phyloP scores from a whole-genome alignment of 495 filamentous ascomycete genomes.

The Penicillium roqueforti region DNA sequence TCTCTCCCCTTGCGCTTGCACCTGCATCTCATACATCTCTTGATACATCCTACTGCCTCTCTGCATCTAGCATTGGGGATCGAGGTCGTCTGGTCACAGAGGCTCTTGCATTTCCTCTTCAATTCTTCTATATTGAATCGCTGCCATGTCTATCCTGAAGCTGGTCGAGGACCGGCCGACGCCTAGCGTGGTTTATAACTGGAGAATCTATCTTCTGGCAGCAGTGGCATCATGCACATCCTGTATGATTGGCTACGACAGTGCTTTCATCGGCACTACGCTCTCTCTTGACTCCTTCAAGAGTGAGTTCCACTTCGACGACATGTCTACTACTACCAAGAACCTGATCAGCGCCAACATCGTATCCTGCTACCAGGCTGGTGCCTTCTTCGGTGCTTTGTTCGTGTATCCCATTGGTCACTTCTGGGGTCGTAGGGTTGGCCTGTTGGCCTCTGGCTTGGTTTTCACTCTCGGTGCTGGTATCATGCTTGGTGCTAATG shows the following conservation, averaged over 20 bases:
- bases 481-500: conserved; percentile 58
- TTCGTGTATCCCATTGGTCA: conserved; percentile 54
- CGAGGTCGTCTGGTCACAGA: not conserved
- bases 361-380: conserved; percentile 64
- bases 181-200: conserved; percentile 70
- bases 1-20: not conserved
- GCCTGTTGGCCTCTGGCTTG: conserved; percentile 45
- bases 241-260: conserved; percentile 73
- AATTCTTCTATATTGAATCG: not conserved
- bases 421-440: conserved; percentile 53
- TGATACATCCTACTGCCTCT: not conserved
- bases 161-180: conserved; percentile 67
- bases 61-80: conserved; percentile 13
- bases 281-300: conserved; percentile 62
- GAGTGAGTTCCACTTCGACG: conserved; percentile 53
- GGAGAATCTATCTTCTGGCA: conserved; percentile 63
- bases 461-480: conserved; percentile 63
- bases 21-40: not conserved
- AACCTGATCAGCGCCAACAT: conserved; percentile 62
- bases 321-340: conserved; percentile 36
- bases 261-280: conserved; percentile 70
- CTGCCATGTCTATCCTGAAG: conserved; percentile 55
- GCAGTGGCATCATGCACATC: conserved; percentile 67
- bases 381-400: conserved; percentile 62
- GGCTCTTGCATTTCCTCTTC: not conserved